Conservation (phyloP, 2,329 filamentous ascomycete species). For the Diaporthe vaccinii region DNA sequence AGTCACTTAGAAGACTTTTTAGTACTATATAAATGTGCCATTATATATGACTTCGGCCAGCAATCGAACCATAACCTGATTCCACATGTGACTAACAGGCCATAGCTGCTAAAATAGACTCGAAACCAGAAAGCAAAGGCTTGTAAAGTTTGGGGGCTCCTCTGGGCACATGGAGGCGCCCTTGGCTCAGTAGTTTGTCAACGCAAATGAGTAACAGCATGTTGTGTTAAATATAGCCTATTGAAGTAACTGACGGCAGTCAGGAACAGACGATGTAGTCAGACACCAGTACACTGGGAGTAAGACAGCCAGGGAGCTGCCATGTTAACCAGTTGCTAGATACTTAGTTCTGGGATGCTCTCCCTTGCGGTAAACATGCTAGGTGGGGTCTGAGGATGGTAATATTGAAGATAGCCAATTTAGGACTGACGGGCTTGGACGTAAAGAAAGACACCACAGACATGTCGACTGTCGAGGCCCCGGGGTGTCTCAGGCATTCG, state of each 20-base stretch:
- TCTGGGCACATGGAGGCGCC: neutral
- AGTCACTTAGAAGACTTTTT: no score
- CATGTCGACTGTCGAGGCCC: neutral
- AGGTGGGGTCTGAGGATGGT: neutral
- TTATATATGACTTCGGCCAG: no score
- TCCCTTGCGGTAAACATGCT: no score
- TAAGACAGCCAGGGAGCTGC: neutral
- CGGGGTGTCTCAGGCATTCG: neutral
- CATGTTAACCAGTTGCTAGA: neutral
- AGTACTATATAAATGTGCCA: neutral
- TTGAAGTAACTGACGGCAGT: neutral
- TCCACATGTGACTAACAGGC: neutral
- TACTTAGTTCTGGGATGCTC: no score
- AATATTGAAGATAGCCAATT: neutral
- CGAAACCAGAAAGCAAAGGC: neutral
- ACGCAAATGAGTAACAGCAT: neutral
- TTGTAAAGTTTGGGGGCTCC: neutral
- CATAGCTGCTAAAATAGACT: no score
- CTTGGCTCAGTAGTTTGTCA: neutral
- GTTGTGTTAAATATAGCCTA: neutral
- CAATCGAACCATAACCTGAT: neutral
- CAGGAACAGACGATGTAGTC: neutral
- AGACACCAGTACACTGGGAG: neutral
- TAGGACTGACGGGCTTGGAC: neutral
- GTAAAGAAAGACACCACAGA: neutral